A percentile compares a stretch with the other conserved stretches of the same genome.
These are phyloP conservation scores for Suillus placidus DNA, from an alignment of 768 basidiomycete genomes.

Conservation along the genomic window DNA sequence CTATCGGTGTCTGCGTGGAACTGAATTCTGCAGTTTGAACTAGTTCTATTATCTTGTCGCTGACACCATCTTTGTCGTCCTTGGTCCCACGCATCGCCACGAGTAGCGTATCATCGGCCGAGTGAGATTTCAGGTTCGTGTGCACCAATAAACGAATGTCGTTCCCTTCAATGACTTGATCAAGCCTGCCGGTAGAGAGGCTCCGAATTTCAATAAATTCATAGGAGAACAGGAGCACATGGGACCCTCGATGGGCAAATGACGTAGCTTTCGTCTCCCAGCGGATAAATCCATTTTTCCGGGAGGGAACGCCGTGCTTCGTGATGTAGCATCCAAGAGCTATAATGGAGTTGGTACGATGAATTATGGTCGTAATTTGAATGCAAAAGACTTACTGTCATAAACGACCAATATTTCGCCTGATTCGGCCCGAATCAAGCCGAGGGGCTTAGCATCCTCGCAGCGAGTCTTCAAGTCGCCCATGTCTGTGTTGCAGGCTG, in stretches of 20 bases:
- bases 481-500: slow-evolving; percentile 43
- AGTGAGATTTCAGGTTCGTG: slow-evolving; percentile 22
- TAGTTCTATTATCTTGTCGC: slow-evolving; percentile 69
- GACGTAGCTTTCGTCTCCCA: slow-evolving; percentile 76
- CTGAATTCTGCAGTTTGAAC: slow-evolving; percentile 66
- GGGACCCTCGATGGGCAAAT: slow-evolving; percentile 60
- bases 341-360: slow-evolving; percentile 31
- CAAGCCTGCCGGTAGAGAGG: slow-evolving; percentile 62
- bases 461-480: slow-evolving; percentile 59
- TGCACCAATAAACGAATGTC: slow-evolving; percentile 69
- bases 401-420: slow-evolving; percentile 72
- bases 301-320: slow-evolving; percentile 65
- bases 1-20: slow-evolving; percentile 31
- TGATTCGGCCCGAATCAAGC: slow-evolving; percentile 57
- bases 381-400: slow-evolving; percentile 54
- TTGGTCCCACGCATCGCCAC: slow-evolving; percentile 64
- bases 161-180: slow-evolving; percentile 79
- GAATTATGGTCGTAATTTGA: neutral
- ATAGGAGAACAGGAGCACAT: slow-evolving; percentile 73
- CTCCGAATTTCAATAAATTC: slow-evolving; percentile 78
- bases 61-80: slow-evolving; percentile 57
- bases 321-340: slow-evolving; percentile 79
- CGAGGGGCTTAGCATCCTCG: slow-evolving; percentile 63
- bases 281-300: slow-evolving; percentile 63
- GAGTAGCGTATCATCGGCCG: slow-evolving; percentile 51